Conservation (phyloP, 2,329 filamentous ascomycete genomes). For the Colletotrichum tofieldiae region DNA sequence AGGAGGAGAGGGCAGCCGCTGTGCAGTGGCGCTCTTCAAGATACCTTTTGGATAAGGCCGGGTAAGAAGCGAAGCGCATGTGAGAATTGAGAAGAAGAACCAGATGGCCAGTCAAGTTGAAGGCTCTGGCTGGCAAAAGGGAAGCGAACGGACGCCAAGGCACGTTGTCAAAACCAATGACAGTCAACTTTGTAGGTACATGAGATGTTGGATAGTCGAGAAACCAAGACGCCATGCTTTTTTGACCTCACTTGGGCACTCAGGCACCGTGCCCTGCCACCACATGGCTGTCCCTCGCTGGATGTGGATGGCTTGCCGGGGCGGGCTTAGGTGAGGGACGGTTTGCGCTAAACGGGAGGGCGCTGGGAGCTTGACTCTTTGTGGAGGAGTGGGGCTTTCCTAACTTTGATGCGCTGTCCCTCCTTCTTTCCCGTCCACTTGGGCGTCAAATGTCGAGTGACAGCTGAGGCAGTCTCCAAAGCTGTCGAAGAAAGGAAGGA, state of each 20-base stretch:
- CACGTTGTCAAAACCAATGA: not conserved
- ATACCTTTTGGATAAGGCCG: not conserved
- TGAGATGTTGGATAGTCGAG: not conserved
- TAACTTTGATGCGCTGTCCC: constrained; percentile 33
- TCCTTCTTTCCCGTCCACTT: constrained; percentile 13
- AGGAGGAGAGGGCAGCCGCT: constrained; percentile 3
- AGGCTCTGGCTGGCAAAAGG: not conserved
- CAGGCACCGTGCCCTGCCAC: constrained; percentile 10
- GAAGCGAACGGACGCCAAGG: constrained; percentile 13
- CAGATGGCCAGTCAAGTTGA: constrained; percentile 7
- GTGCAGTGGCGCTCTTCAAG: not conserved
- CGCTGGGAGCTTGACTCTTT: constrained; percentile 15
- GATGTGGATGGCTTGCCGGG: constrained; percentile 3
- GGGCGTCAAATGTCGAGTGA: constrained; percentile 13
- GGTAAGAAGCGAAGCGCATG: constrained; percentile 1
- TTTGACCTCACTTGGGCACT: constrained; percentile 10
- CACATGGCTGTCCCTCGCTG: constrained; percentile 5
- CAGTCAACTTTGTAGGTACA: not conserved
- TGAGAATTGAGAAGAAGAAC: constrained; percentile 6
- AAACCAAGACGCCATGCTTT: not conserved
- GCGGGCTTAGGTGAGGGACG: constrained; percentile 5
- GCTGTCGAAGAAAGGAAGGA: not conserved
- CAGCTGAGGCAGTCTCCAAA: not conserved
- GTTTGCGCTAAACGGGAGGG: constrained; percentile 13
- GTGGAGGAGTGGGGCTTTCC: constrained; percentile 20